Evolutionary conservation across 768 basidiomycete genomes (phyloP), one percentile per base, ranked within the genome.

Genomic region (Cantharellus anzutake): DNA sequence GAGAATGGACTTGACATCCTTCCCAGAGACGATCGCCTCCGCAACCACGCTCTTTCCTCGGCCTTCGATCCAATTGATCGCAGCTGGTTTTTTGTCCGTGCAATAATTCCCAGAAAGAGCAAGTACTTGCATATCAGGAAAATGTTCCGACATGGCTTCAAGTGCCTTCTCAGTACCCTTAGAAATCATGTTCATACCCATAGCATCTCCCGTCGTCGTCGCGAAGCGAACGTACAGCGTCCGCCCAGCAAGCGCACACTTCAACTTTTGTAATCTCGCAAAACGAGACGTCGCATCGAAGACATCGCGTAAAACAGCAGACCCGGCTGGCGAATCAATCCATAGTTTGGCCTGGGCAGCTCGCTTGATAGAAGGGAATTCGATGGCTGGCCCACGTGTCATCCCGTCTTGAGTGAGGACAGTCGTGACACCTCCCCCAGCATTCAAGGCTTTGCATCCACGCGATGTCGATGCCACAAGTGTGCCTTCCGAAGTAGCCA

Each of bases 131-230:
- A 97, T 97, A 62, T 84, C 82, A 2, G 94, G 94, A 75, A 90
- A 99, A 66, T 82, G 71, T 56, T 75, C 74, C 65, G 78, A 76
- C 78, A 90, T 76, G 29, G 76, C 78, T 66, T 85, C 90, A 7
- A 99, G 78, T 29, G 92, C 92, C 71, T 86, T 87, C 74, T 98
- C 96, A 5, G 91, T 92, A 2, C 93, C 96, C 73, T 99, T 99
- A 4, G 86, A 88, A 68, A 98, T 96, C 96, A 98, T 99, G 76
- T 99, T 99, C 96, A 99, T 99, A 16, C 96, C 96, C 94, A 98
- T 99, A 48, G 96, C 94, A 67, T 98, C 94, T 39, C 93, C 96
- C 0, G 96, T 98, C 59, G 80, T 82, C 11, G 92, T 96, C 61
- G 86, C 86, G 67, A 99, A 97, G 53, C 96, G 80, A 34, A 97